Conservation (phyloP, 2,329 filamentous ascomycete species). For the Triangularia setosa region DNA sequence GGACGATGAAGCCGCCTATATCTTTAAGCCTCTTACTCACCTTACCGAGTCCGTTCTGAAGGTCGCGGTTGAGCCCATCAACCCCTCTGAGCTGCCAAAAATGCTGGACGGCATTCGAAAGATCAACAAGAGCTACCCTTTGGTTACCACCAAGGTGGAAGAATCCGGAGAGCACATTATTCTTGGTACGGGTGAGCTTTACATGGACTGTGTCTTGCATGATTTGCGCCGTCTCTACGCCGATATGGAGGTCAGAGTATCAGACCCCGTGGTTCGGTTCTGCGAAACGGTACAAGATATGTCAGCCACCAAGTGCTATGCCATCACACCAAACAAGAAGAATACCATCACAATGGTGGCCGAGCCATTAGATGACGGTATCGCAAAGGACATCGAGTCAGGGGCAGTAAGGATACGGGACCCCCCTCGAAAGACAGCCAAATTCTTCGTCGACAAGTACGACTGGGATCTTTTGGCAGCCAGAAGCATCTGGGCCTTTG, state of each 20-base stretch:
- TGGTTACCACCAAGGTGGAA: constrained; percentile 95
- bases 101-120: constrained; percentile 97
- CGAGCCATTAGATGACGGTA: constrained; percentile 90
- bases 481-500: constrained; percentile 97
- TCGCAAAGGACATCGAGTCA: constrained; percentile 89
- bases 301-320: constrained; percentile 96
- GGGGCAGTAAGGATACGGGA: constrained; percentile 89
- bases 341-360: constrained; percentile 99
- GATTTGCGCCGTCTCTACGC: constrained; percentile 91
- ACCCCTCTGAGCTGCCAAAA: constrained; percentile 94
- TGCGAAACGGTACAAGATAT: constrained; percentile 98
- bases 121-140: constrained; percentile 95
- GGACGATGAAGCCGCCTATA: constrained; percentile 87
- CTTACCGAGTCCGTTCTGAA: constrained; percentile 98
- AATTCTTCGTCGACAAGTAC: constrained; percentile 96
- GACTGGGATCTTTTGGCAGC: constrained; percentile 94
- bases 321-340: constrained; percentile 97
- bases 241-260: constrained; percentile 99
- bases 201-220: constrained; percentile 98
- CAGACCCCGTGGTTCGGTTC: constrained; percentile 94
- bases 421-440: constrained; percentile 86
- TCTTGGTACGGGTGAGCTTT: constrained; percentile 93
- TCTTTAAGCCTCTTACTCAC: constrained; percentile 88
- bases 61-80: constrained; percentile 95
- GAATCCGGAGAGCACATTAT: constrained; percentile 96